Base-by-base conservation (phyloP, 2,329 filamentous ascomycete genomes). In the Cladosporium austrohemisphaericum region DNA sequence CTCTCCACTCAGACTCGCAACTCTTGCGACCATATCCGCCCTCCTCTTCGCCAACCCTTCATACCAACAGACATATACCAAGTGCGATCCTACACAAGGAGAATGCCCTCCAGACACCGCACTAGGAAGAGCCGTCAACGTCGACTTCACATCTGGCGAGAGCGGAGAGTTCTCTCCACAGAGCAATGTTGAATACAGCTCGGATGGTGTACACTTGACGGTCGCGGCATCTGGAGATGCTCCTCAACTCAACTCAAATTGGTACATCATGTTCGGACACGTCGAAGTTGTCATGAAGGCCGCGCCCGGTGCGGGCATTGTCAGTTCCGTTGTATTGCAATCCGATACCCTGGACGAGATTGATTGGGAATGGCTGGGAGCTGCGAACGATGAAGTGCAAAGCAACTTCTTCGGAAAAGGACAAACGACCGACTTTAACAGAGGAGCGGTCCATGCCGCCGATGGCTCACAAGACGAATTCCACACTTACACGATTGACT, bases 261-360 rank as follows among this genome's bases (percentile, higher is more conserved):
- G 95, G 80, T 97, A 96, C 76, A 95, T 98, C 73, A 97, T 98
- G 93, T 98, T 96, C 67, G 93, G 93, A 58, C 86, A 85, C 55
- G 87, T 96, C 64, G 86, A 95, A 57, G 81, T 91, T 58, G 84
- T 81, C 25, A 78, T 96, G 74, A 91, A 92, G 71, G 83, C 88
- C 20, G 90, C 93, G 8, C 85, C 90, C 0, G 93, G 93, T 6
- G 83, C 81, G 8, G 93, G 93, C 52, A 96, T 98, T 60, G 91
- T 98, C 57, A 95, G 88, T 68, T 93, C 89, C 37, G 79, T 93
- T 10, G 89, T 98, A 7, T 75, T 98, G 56, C 85, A 95, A 71
- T 96, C 91, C 11, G 92, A 97, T 67, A 80, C 81, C 61, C 79
- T 96, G 36, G 93, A 98, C 69, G 93, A 98, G 73, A 95, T 98